phyloP scores from a whole-genome alignment of 352 stramenopile genomes.

The Phytopythium sindhum region DNA sequence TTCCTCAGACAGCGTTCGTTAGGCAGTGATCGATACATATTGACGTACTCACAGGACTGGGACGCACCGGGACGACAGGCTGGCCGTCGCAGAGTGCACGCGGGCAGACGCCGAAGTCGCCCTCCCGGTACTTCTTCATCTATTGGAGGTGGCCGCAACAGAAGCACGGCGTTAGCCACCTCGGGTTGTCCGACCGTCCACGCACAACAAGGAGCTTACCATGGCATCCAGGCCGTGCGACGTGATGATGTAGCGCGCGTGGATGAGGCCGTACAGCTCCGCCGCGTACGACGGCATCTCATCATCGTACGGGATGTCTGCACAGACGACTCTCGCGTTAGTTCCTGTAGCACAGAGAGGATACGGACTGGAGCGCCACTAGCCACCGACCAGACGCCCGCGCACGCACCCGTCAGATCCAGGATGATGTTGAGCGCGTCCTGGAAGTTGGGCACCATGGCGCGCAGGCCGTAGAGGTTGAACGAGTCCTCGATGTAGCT shows the following conservation, averaged over 20 bases:
- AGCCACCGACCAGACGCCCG: neutral
- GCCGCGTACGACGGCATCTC: conserved; percentile 84
- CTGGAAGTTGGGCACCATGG: conserved; percentile 88
- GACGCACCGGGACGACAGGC: conserved; percentile 72
- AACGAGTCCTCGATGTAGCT: conserved; percentile 94
- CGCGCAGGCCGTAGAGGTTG: conserved; percentile 90
- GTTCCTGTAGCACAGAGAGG: neutral
- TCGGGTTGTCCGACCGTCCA: too few species aligned
- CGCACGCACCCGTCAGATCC: conserved; percentile 69
- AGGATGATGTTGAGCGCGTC: conserved; percentile 92
- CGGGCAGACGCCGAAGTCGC: conserved; percentile 85
- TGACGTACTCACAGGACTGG: neutral
- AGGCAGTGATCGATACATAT: neutral
- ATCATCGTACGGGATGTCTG: conserved; percentile 88
- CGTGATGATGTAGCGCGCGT: conserved; percentile 89
- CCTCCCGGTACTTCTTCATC: conserved; percentile 89
- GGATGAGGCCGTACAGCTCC: conserved; percentile 88
- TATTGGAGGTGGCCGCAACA: conserved; percentile 14
- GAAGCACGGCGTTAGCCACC: conserved; percentile 1
- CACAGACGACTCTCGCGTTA: neutral
- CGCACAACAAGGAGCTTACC: conserved; percentile 28
- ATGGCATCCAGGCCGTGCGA: conserved; percentile 86
- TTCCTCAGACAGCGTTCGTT: neutral
- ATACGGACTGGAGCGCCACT: neutral
- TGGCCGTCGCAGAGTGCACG: conserved; percentile 82